Base-by-base conservation (phyloP, 805 yeast genomes). In the Jamesozyma piceae region DNA sequence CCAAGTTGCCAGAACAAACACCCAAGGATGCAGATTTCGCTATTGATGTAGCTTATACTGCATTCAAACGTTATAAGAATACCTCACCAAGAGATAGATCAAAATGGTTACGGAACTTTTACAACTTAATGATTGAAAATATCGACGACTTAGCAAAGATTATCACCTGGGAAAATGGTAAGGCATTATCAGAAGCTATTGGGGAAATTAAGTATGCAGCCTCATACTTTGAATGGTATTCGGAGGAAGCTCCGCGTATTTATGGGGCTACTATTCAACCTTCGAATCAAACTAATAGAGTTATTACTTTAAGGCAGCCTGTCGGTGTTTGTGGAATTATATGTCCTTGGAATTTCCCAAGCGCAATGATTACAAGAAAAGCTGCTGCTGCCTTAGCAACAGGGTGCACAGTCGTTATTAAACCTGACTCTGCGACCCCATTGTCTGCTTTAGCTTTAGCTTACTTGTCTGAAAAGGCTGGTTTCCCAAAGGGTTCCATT, bases 171-270 rank as follows among this genome's bases (percentile, higher is more conserved):
- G 82, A 77, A 58, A 77, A 77, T 53, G 82, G 82, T 47, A 77
- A 77, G 55, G 65, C 78, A 13, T 57, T 73, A 36, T 56, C 71
- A 33, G 82, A 77, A 50, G 72, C 80, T 8, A 54, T 54, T 10
- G 80, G 80, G 41, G 82, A 77, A 52, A 57, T 75, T 45, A 73
- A 68, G 50, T 77, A 77, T 49, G 79, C 76, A 24, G 82, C 82
- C 3, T 74, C 84, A 5, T 88, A 82, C 62, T 82, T 85, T 60
- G 88, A 86, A 57, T 89, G 97, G 96, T 89, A 78, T 57, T 71
- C 94, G 27, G 80, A 75, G 55, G 81, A 75, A 52, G 78, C 80
- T 13, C 73, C 75, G 50, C 60, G 81, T 48, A 55, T 67, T 24
- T 74, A 75, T 52, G 80, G 82, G 38, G 65, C 69, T 44, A 73